These are phyloP conservation scores for Cordyceps javanica DNA, from an alignment of 2,329 filamentous ascomycete species.

Conservation along the genomic window DNA sequence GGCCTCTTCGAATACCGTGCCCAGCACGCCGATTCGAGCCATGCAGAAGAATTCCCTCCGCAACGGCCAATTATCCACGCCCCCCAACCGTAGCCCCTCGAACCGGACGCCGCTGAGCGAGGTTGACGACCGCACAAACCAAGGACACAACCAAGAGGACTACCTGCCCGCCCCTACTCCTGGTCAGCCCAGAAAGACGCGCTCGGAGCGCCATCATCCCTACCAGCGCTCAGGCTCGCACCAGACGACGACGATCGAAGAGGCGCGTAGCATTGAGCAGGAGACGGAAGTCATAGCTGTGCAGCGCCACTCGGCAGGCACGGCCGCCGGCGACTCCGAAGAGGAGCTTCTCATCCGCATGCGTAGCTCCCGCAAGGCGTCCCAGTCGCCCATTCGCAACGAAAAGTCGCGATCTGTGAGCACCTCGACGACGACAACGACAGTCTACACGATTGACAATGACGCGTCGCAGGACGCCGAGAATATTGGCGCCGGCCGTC, in stretches of 20 bases:
- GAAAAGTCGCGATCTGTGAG: conserved; percentile 66
- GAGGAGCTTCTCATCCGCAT: conserved; percentile 77
- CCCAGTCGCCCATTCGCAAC: conserved; percentile 53
- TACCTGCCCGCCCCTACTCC: conserved; percentile 93
- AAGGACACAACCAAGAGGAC: conserved; percentile 70
- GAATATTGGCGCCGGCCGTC: conserved; percentile 57
- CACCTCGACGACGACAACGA: conserved; percentile 59
- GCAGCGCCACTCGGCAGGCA: conserved; percentile 53
- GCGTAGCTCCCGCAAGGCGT: conserved; percentile 59
- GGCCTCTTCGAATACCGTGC: conserved; percentile 38
- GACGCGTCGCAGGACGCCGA: conserved; percentile 65
- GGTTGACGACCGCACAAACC: conserved; percentile 73
- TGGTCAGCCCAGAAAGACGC: conserved; percentile 86
- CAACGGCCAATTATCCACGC: conserved; percentile 71
- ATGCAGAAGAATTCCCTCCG: conserved; percentile 54
- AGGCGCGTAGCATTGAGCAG: conserved; percentile 47
- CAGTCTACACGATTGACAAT: conserved; percentile 56
- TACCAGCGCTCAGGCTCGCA: conserved; percentile 54
- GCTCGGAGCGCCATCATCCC: conserved; percentile 69
- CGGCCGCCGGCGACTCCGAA: conserved; percentile 60
- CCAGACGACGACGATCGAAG: conserved; percentile 34
- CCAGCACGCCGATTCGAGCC: conserved; percentile 56
- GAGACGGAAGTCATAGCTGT: conserved; percentile 56
- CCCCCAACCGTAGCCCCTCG: conserved; percentile 70
- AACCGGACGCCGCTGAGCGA: conserved; percentile 86